phyloP scores from a whole-genome alignment of 1,284 basidiomycete genomes.

The Omphalotus olearius region DNA sequence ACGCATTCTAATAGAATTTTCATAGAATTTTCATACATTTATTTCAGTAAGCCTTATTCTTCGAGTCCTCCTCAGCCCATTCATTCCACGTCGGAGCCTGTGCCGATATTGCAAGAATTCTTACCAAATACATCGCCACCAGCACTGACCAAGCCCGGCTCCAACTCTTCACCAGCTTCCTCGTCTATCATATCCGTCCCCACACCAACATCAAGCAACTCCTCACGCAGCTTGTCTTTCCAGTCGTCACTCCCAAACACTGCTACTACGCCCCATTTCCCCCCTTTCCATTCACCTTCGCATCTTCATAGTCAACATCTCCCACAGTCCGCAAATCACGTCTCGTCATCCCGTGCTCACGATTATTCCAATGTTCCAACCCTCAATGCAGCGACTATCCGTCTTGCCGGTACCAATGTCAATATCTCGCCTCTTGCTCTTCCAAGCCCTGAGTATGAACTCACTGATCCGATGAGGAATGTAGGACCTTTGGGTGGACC shows the following conservation, averaged over 20 bases:
- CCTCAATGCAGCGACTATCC: constrained; percentile 67
- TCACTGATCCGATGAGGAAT: constrained; percentile 80
- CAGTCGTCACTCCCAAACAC: constrained; percentile 1
- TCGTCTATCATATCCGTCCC: background rate
- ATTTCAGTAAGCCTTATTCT: background rate
- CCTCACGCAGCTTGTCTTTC: too few relatives aligned
- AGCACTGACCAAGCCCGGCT: background rate
- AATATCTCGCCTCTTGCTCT: constrained; percentile 76
- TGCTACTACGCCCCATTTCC: background rate
- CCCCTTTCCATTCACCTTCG: background rate
- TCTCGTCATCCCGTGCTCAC: constrained; percentile 3
- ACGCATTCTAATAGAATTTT: background rate
- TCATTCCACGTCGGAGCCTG: constrained; percentile 3
- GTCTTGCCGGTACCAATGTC: constrained; percentile 74
- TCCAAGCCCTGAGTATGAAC: constrained; percentile 83
- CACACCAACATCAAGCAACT: background rate
- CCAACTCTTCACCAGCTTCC: background rate
- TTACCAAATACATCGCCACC: background rate
- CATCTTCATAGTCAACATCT: background rate
- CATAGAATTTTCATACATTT: background rate
- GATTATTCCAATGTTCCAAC: constrained; percentile 10
- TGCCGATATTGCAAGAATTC: background rate
- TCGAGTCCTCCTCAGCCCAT: background rate
- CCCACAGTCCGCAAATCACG: background rate
- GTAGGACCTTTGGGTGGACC: constrained; percentile 1